Evolutionary conservation across 257 asterid species (phyloP).

Genomic region (Solanum paucissectum): DNA sequence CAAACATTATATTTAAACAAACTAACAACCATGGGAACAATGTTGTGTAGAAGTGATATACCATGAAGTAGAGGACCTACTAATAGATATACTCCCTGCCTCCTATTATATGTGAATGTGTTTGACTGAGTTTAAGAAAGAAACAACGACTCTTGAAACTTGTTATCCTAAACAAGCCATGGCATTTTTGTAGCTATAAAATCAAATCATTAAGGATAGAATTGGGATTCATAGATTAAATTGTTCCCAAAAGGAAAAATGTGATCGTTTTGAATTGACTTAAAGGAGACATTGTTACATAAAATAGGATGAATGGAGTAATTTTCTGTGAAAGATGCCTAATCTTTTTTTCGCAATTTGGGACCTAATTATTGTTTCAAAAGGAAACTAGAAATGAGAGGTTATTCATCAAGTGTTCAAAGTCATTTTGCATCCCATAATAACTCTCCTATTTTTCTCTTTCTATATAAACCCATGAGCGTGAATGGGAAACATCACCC

Average conservation of each 20-base stretch:
- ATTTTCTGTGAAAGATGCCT: background rate
- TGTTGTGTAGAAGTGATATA: background rate
- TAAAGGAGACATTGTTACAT: background rate
- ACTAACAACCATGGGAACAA: background rate
- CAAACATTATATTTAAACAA: background rate
- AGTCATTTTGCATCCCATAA: background rate
- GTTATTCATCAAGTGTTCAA: background rate
- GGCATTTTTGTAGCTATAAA: background rate
- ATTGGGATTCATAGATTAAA: background rate
- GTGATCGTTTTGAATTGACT: background rate
- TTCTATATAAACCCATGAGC: too few species aligned
- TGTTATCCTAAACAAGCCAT: background rate
- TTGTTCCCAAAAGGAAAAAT: background rate
- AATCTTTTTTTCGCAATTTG: background rate
- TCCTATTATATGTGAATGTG: background rate
- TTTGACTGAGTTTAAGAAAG: background rate
- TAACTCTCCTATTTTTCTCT: background rate
- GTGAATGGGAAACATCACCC: too few species aligned
- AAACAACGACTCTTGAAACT: background rate
- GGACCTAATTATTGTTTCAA: background rate
- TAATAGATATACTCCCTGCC: background rate
- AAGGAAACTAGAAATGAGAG: background rate
- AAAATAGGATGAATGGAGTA: background rate
- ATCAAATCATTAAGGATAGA: background rate
- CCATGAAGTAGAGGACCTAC: background rate